Percentiles rank a stretch among this genome's conserved stretches.
Evolutionary conservation across 2,329 filamentous ascomycete genomes (phyloP).

Genomic region (Cytospora paraplurivora): DNA sequence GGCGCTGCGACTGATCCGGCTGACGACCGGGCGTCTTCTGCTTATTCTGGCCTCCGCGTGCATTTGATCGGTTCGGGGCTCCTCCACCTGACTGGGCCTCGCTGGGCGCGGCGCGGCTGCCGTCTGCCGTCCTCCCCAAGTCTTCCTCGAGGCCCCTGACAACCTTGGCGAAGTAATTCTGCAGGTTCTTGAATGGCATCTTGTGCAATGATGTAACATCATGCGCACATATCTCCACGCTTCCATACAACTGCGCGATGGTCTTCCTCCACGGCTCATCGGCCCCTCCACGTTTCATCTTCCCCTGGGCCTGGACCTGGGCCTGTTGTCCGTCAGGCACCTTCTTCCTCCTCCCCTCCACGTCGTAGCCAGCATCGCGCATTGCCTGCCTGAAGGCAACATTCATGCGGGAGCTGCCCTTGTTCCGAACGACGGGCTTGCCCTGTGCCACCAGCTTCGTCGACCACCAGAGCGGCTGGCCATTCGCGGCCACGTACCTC

Average conservation of each 20-base stretch:
- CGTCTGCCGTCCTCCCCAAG: slow-evolving; percentile 4
- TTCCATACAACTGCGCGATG: slow-evolving; percentile 29
- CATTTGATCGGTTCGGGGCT: not conserved
- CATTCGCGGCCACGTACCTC: slow-evolving; percentile 14
- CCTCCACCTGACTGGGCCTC: not conserved
- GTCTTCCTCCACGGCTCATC: not conserved
- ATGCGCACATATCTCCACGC: slow-evolving; percentile 24
- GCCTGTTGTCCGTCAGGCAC: not conserved
- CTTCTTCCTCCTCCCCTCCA: slow-evolving; percentile 25
- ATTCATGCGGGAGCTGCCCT: slow-evolving; percentile 25
- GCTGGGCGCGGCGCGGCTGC: not conserved
- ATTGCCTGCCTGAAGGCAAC: slow-evolving; percentile 32
- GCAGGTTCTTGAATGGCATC: slow-evolving; percentile 16
- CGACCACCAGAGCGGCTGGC: slow-evolving; percentile 21
- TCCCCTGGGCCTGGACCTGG: not conserved
- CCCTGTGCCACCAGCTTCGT: not conserved
- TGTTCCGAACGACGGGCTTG: slow-evolving; percentile 14
- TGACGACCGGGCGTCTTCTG: not conserved
- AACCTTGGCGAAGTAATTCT: slow-evolving; percentile 17
- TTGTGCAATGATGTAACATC: slow-evolving; percentile 18
- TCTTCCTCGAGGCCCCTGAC: slow-evolving; percentile 26
- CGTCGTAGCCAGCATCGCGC: slow-evolving; percentile 32
- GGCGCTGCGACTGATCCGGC: not conserved
- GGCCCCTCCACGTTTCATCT: no score
- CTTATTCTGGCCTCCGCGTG: not conserved